phyloP scores from a whole-genome alignment of 768 basidiomycete species.

The Naganishia antarctica region DNA sequence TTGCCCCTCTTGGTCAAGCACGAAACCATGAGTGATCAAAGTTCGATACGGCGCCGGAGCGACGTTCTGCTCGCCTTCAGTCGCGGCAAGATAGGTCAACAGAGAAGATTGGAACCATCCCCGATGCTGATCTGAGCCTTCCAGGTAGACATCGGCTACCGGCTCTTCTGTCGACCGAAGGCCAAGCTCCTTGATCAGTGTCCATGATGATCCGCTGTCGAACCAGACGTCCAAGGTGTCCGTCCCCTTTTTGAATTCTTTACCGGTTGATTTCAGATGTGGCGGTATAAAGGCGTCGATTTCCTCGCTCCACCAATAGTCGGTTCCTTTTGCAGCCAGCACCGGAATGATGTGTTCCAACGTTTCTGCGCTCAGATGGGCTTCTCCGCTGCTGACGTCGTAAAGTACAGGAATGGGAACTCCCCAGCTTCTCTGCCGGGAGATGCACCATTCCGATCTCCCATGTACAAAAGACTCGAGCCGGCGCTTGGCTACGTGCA shows the following conservation, averaged over 20 bases:
- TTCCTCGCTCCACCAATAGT: slow-evolving; percentile 89
- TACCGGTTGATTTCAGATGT: slow-evolving; percentile 56
- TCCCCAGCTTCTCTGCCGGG: slow-evolving; percentile 94
- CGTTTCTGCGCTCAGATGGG: slow-evolving; percentile 62
- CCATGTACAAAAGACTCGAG: slow-evolving; percentile 77
- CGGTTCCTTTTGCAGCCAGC: slow-evolving; percentile 66
- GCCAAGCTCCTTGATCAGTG: slow-evolving; percentile 56
- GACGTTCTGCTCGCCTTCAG: slow-evolving; percentile 31
- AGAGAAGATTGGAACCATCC: slow-evolving; percentile 98
- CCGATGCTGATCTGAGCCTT: slow-evolving; percentile 94
- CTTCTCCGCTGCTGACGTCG: slow-evolving; percentile 59
- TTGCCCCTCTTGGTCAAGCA: slow-evolving; percentile 79
- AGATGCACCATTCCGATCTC: slow-evolving; percentile 98
- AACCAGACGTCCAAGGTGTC: slow-evolving; percentile 99
- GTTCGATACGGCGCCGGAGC: slow-evolving; percentile 61
- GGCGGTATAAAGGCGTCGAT: slow-evolving; percentile 66
- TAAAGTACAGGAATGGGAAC: slow-evolving; percentile 89
- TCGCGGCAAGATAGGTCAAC: slow-evolving; percentile 65
- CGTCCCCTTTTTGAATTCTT: slow-evolving; percentile 68
- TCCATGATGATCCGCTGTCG: slow-evolving; percentile 93
- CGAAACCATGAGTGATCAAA: slow-evolving; percentile 94
- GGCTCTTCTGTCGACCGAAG: slow-evolving; percentile 37
- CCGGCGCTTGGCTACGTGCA: slow-evolving; percentile 67
- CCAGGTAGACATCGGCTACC: slow-evolving; percentile 79
- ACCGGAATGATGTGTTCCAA: slow-evolving; percentile 71